Base-by-base conservation (phyloP, 2,329 filamentous ascomycete genomes). In the Nothopassalora personata region DNA sequence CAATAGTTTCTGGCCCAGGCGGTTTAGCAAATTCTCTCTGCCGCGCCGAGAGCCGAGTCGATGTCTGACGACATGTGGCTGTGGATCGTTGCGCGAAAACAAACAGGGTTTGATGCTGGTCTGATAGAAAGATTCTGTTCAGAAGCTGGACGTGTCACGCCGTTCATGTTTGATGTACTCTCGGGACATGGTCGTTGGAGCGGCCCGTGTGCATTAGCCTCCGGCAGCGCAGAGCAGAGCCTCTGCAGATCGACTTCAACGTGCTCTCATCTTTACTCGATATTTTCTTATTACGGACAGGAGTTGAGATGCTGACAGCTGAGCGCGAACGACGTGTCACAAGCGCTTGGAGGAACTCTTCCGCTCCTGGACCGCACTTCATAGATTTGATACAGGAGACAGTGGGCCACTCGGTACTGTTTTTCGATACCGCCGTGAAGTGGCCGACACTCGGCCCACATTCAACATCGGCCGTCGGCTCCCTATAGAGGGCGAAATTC, bases 381-480 rank as follows among this genome's bases (percentile, higher is more conserved):
- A 19, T 51, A 31, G 49, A 51, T 51, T 30, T 34, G 49, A 51
- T n/a, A 34, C 49, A 51, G 49, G 27, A 34, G 27, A 28, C 9
- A 34, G 49, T 51, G 49, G 49, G 49, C 49, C 49, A 19, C 6
- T 18, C 13, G 30, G n/a, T 51, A 34, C n/a, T 34, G 30, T 33
- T 56, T 59, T 30, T 23, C 13, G 34, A 57, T 60, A 56, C 48
- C 52, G 59, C 58, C 58, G 61, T 48, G 53, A 61, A 47, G 45
- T 55, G 52, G 53, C 61, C 61, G 61, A 63, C 56, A 60, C 62
- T 57, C 54, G 55, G 58, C 56, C 57, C 53, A 53, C 53, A 54
- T 34, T 53, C 54, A 46, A 34, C 33, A 54, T 49, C 53, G 45
- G 18, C n/a, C 2, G 39, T 31, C 54, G 54, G 48, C 55, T 34